These are phyloP conservation scores for Rhodotorula sp. DNA, from an alignment of 1,284 basidiomycete species.

Conservation along the genomic window DNA sequence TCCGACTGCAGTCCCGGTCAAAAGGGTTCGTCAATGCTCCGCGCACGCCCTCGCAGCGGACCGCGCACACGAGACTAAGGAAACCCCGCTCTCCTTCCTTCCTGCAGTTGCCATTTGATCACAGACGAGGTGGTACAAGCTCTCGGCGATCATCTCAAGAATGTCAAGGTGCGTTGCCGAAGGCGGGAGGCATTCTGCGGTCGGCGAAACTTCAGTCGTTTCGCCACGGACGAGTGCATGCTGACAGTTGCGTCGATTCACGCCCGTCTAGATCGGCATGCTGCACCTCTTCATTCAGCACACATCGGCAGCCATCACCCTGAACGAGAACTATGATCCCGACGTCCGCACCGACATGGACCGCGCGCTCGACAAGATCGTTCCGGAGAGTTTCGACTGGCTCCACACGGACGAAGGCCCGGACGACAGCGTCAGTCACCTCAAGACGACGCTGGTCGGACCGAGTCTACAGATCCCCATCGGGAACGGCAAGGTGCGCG, in stretches of 20 bases:
- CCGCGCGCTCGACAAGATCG: conserved; percentile 48
- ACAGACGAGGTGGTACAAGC: conserved; percentile 49
- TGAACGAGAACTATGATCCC: conserved; percentile 48
- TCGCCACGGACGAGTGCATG: too few relatives aligned
- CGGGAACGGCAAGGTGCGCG: conserved; percentile 43
- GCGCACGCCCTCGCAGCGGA: not conserved
- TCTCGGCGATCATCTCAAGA: conserved; percentile 47
- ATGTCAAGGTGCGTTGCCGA: conserved; percentile 14
- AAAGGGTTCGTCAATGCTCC: conserved; percentile 13
- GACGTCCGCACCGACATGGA: conserved; percentile 51
- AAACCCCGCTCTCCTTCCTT: not conserved
- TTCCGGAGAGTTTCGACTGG: conserved; percentile 44
- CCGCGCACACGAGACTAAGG: not conserved
- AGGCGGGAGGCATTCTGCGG: not conserved
- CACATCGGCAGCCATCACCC: conserved; percentile 34
- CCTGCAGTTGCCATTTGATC: conserved; percentile 50
- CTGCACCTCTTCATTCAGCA: conserved; percentile 44
- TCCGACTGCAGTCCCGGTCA: conserved; percentile 21
- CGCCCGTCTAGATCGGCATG: conserved; percentile 44
- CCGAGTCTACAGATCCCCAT: conserved; percentile 50
- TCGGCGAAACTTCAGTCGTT: too few relatives aligned
- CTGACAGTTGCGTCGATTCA: too few relatives aligned
- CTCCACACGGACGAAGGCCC: conserved; percentile 50
- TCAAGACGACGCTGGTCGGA: conserved; percentile 50
- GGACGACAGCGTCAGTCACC: conserved; percentile 48